Conservation (phyloP, 1,284 basidiomycete species). For the Phylloporus sp. region DNA sequence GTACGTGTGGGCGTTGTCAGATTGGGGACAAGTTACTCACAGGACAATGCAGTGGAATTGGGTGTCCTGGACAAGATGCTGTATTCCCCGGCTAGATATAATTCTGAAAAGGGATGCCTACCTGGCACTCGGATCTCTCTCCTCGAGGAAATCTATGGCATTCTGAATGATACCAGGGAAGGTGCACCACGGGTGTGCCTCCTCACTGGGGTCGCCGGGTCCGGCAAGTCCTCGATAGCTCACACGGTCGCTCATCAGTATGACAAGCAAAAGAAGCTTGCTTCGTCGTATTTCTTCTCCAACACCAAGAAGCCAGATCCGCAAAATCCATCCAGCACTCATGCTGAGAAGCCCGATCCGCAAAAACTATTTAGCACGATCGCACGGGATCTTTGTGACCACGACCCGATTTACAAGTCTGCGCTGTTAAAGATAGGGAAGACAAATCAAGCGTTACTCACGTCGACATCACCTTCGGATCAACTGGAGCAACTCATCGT, state of each 20-base stretch:
- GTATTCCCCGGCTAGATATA: not conserved
- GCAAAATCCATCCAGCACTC: no score
- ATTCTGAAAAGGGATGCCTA: not conserved
- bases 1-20: not conserved
- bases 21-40: not conserved
- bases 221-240: no score
- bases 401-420: not conserved
- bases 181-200: no score
- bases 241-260: no score
- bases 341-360: not conserved
- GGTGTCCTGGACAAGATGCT: not conserved
- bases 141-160: not conserved
- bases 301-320: no score
- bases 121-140: constrained; percentile 1
- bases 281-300: not conserved
- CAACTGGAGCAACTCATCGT: constrained; percentile 11
- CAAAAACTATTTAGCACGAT: not conserved
- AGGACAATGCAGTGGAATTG: not conserved
- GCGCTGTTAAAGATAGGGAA: constrained; percentile 5
- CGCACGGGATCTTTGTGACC: constrained; percentile 9
- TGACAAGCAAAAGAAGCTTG: not conserved
- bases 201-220: no score
- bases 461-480: constrained; percentile 2
- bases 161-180: not conserved
- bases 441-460: constrained; percentile 8